phyloP scores from a whole-genome alignment of 2,329 filamentous ascomycete species.

The Ceratocystis destructans region DNA sequence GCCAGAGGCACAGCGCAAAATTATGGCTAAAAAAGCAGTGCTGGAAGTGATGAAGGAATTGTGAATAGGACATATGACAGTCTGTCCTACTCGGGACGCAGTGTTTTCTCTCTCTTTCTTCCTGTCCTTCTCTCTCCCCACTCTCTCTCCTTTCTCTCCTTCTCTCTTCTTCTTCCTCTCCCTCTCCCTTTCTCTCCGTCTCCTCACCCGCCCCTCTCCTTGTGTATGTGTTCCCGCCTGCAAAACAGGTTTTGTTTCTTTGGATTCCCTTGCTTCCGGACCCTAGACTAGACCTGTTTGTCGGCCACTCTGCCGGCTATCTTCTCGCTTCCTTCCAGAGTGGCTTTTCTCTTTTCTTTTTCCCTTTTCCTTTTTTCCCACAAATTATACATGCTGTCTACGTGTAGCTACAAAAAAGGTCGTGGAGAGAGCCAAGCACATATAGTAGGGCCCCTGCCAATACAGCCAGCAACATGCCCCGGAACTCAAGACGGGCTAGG shows the following conservation, averaged over 20 bases:
- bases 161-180: too few species aligned
- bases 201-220: not conserved
- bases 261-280: not conserved
- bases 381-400: too few species aligned
- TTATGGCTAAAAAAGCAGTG: constrained; percentile 47
- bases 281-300: not conserved
- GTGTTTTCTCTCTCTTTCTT: too few species aligned
- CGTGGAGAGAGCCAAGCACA: not conserved
- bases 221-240: not conserved
- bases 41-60: constrained; percentile 51
- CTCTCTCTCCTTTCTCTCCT: too few species aligned
- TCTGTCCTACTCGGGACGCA: not conserved
- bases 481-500: not conserved
- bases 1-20: constrained; percentile 46
- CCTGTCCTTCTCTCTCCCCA: too few species aligned
- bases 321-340: not conserved
- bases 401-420: not conserved
- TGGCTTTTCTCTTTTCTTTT: not conserved
- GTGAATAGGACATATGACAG: constrained; percentile 22
- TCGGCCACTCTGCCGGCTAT: not conserved
- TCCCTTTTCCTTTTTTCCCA: not conserved
- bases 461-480: not conserved
- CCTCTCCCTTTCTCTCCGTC: too few species aligned
- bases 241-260: not conserved
- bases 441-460: not conserved